Evolutionary conservation across 176 grass and related monocot species (phyloP).

Genomic region (Carex littledalei): DNA sequence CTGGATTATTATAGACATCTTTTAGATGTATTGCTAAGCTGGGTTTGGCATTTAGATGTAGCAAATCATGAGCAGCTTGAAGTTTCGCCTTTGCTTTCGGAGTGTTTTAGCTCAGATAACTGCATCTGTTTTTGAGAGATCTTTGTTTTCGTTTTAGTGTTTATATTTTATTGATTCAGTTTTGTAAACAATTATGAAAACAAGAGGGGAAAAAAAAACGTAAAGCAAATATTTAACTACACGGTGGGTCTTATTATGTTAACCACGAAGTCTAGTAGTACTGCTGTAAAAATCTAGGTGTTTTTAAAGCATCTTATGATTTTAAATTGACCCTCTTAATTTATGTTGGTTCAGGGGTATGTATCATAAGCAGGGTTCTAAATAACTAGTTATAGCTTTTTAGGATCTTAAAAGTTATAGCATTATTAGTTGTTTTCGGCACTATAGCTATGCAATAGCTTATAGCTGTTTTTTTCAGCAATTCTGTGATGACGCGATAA

Average conservation of each 20-base stretch:
- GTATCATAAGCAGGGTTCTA: too few species aligned
- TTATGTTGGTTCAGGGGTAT: too few species aligned
- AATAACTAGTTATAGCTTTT: too few species aligned
- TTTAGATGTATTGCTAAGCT: background rate
- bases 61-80: background rate
- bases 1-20: constrained; percentile 15
- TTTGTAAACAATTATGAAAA: background rate
- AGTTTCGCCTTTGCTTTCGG: background rate
- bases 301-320: too few species aligned
- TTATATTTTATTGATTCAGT: background rate
- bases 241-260: background rate
- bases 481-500: too few species aligned
- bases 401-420: too few species aligned
- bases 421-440: too few species aligned
- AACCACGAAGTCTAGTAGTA: background rate
- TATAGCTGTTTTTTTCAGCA: too few species aligned
- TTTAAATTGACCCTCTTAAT: too few species aligned
- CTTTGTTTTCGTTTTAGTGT: background rate
- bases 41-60: background rate
- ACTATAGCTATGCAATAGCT: too few species aligned
- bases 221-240: background rate
- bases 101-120: background rate
- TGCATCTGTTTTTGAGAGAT: background rate
- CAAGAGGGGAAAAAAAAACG: background rate
- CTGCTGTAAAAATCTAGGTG: background rate